Conservation (phyloP, 2,329 filamentous ascomycete species). For the Berkeleyomyces rouxiae region DNA sequence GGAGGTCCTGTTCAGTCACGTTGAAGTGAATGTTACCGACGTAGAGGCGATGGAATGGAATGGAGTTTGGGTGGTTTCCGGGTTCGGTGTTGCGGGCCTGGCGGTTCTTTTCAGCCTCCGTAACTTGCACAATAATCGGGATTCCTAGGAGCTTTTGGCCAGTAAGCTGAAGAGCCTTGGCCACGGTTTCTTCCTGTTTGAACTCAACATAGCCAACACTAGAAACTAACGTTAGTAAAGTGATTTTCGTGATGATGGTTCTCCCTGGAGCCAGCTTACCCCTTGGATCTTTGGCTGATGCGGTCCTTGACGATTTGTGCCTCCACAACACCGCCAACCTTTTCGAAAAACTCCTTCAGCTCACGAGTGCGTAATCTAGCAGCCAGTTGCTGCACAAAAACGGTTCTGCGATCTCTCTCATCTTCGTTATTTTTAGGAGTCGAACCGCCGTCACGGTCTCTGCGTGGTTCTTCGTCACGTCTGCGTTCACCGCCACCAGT, state of each 20-base stretch:
- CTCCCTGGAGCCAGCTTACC: constrained; percentile 38
- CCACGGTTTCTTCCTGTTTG: constrained; percentile 84
- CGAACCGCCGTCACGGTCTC: constrained; percentile 29
- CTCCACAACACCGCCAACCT: constrained; percentile 85
- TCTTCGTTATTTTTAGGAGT: constrained; percentile 76
- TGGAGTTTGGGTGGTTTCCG: constrained; percentile 55
- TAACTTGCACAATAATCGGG: constrained; percentile 94
- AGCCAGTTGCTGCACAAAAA: constrained; percentile 96
- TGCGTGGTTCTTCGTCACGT: constrained; percentile 32
- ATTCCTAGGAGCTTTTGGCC: constrained; percentile 97
- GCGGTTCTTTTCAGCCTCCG: constrained; percentile 98
- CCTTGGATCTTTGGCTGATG: constrained; percentile 92
- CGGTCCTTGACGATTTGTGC: constrained; percentile 98
- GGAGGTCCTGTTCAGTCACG: constrained; percentile 88
- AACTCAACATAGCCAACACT: constrained; percentile 99
- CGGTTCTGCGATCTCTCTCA: constrained; percentile 88
- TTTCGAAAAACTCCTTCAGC: constrained; percentile 87
- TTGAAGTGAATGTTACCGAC: constrained; percentile 99
- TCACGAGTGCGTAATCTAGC: constrained; percentile 84
- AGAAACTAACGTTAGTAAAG: constrained; percentile 4
- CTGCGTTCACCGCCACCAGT: constrained; percentile 37
- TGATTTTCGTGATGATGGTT: neutral
- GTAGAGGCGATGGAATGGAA: constrained; percentile 94
- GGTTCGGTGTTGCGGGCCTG: constrained; percentile 73
- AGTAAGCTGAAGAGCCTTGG: constrained; percentile 89